Conservation (phyloP, 2,329 filamentous ascomycete species). For the Daldinia sp. region DNA sequence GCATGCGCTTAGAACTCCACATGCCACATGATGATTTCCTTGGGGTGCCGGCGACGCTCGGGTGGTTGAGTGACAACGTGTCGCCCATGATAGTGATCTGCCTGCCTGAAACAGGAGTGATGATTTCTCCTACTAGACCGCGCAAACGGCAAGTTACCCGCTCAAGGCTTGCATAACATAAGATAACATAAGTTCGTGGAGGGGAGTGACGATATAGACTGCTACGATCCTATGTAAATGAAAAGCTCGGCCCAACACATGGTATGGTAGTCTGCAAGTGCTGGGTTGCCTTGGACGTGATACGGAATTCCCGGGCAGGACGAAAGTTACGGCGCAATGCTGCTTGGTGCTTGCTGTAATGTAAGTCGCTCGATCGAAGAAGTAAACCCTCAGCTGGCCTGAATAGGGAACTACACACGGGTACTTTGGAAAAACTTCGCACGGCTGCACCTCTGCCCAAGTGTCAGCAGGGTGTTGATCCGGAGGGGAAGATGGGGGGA, state of each 20-base stretch:
- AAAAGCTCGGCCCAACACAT: conserved; percentile 32
- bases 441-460: conserved; percentile 40
- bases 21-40: conserved; percentile 35
- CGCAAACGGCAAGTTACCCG: conserved; percentile 27
- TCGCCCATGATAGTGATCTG: conserved; percentile 36
- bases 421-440: conserved; percentile 30
- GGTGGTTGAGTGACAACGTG: conserved; percentile 34
- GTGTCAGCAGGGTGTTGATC: conserved; percentile 36
- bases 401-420: conserved; percentile 37
- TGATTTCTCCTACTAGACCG: conserved; percentile 31
- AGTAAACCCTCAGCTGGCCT: conserved; percentile 23
- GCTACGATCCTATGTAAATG: conserved; percentile 24
- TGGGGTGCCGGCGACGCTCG: conserved; percentile 30
- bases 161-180: conserved; percentile 34
- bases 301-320: conserved; percentile 33
- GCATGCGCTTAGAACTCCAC: conserved; percentile 31
- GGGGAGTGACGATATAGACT: conserved; percentile 40
- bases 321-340: conserved; percentile 19
- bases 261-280: conserved; percentile 24
- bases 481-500: conserved; percentile 27
- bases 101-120: conserved; percentile 39
- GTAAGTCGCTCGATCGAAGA: conserved; percentile 25
- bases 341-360: too few species aligned
- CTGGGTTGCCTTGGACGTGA: conserved; percentile 26
- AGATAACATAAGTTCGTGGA: conserved; percentile 36